phyloP scores from a whole-genome alignment of 2,329 filamentous ascomycete genomes.

The Aspergillus brunneoviolaceus region DNA sequence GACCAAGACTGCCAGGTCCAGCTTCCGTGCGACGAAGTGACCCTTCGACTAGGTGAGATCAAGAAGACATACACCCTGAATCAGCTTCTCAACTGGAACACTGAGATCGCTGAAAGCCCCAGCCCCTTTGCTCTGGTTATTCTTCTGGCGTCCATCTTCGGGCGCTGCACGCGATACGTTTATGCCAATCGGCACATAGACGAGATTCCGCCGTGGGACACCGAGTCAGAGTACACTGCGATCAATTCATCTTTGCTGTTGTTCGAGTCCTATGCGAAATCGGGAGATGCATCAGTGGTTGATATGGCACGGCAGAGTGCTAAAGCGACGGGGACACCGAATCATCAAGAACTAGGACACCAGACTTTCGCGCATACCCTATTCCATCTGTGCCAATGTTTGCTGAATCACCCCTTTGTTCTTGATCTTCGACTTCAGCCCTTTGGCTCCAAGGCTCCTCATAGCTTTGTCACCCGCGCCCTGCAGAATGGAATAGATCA shows the following conservation, averaged over 20 bases:
- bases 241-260: slow-evolving; percentile 20
- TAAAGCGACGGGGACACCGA: too few species aligned
- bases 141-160: slow-evolving; percentile 35
- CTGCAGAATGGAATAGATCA: slow-evolving; percentile 30
- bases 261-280: too few species aligned
- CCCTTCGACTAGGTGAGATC: slow-evolving; percentile 19
- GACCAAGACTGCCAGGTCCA: slow-evolving; percentile 28
- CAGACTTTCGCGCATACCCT: slow-evolving; percentile 33
- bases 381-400: slow-evolving; percentile 37
- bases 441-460: slow-evolving; percentile 26
- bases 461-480: slow-evolving; percentile 30
- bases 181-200: slow-evolving; percentile 23
- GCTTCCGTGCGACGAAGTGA: slow-evolving; percentile 26
- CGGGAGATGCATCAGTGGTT: too few species aligned
- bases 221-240: slow-evolving; percentile 34
- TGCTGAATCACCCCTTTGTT: slow-evolving; percentile 40
- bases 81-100: slow-evolving; percentile 20
- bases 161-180: slow-evolving; percentile 32
- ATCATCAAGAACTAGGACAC: slow-evolving; percentile 31
- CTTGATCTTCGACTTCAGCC: slow-evolving; percentile 27
- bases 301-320: too few species aligned
- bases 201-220: slow-evolving; percentile 36
- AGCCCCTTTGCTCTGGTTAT: slow-evolving; percentile 31
- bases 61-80: too few species aligned
- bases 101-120: slow-evolving; percentile 16